These are phyloP conservation scores for Colletotrichum tanaceti DNA, from an alignment of 2,329 filamentous ascomycete genomes.

Conservation along the genomic window DNA sequence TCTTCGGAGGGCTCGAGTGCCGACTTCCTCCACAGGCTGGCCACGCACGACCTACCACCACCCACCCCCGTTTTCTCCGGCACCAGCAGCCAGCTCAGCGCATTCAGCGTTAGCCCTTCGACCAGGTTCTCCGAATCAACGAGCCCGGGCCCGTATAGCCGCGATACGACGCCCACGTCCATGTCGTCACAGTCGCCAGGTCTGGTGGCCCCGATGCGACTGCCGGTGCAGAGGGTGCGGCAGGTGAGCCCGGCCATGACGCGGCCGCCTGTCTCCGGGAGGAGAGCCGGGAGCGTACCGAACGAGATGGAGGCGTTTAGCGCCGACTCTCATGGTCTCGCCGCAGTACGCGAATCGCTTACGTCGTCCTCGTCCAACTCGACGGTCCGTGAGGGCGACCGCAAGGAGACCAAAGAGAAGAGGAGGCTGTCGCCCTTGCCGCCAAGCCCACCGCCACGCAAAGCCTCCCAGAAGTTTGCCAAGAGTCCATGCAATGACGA, in stretches of 20 bases:
- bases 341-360: slow-evolving; percentile 75
- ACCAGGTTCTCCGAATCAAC: slow-evolving; percentile 81
- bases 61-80: slow-evolving; percentile 73
- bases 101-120: slow-evolving; percentile 77
- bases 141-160: slow-evolving; percentile 76
- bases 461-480: slow-evolving; percentile 68
- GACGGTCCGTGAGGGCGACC: slow-evolving; percentile 68
- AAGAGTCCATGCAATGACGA: slow-evolving; percentile 51
- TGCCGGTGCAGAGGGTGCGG: slow-evolving; percentile 59
- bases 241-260: slow-evolving; percentile 67
- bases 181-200: slow-evolving; percentile 80
- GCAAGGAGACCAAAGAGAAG: slow-evolving; percentile 55
- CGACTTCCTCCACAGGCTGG: slow-evolving; percentile 66
- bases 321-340: slow-evolving; percentile 67
- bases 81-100: slow-evolving; percentile 66
- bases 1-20: slow-evolving; percentile 50
- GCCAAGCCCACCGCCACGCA: slow-evolving; percentile 71
- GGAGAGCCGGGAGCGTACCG: slow-evolving; percentile 66
- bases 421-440: slow-evolving; percentile 60
- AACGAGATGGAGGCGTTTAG: slow-evolving; percentile 60
- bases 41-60: slow-evolving; percentile 74
- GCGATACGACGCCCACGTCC: slow-evolving; percentile 82
- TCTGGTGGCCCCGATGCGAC: slow-evolving; percentile 62
- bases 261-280: slow-evolving; percentile 70
- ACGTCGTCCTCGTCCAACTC: slow-evolving; percentile 80